phyloP scores from a whole-genome alignment of 192 early-diverging fungal species.

The Rhizophagus clarus region DNA sequence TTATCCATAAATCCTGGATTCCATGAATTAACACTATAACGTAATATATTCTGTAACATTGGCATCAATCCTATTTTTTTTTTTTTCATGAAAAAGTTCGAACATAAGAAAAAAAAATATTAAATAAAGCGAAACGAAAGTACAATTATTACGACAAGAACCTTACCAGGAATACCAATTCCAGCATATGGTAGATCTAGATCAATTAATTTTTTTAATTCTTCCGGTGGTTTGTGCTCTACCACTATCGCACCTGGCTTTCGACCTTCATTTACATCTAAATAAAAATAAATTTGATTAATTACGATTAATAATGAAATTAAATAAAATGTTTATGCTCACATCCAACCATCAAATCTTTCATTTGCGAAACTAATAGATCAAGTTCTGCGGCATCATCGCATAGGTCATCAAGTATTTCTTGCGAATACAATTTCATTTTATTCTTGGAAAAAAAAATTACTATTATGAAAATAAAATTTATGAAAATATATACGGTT shows the following conservation, averaged over 20 bases:
- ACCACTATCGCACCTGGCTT: constrained; percentile 40
- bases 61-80: constrained; percentile 43
- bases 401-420: constrained; percentile 17
- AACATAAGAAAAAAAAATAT: background rate
- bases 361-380: constrained; percentile 45
- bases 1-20: constrained; percentile 81
- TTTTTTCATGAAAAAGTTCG: background rate
- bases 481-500: too few species aligned
- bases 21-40: constrained; percentile 63
- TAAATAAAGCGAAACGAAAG: constrained; percentile 8
- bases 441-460: background rate
- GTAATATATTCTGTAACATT: constrained; percentile 47
- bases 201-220: constrained; percentile 50
- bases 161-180: constrained; percentile 48
- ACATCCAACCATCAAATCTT: constrained; percentile 49
- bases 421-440: background rate
- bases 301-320: background rate
- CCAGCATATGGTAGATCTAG: constrained; percentile 48
- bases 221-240: constrained; percentile 46
- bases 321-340: constrained; percentile 29
- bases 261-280: constrained; percentile 52
- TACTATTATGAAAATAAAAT: too few species aligned
- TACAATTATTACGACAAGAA: background rate
- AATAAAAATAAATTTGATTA: background rate
- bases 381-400: constrained; percentile 48